Base-by-base conservation (phyloP, 352 stramenopile genomes). In the Globisporangium rhizosaccharum region DNA sequence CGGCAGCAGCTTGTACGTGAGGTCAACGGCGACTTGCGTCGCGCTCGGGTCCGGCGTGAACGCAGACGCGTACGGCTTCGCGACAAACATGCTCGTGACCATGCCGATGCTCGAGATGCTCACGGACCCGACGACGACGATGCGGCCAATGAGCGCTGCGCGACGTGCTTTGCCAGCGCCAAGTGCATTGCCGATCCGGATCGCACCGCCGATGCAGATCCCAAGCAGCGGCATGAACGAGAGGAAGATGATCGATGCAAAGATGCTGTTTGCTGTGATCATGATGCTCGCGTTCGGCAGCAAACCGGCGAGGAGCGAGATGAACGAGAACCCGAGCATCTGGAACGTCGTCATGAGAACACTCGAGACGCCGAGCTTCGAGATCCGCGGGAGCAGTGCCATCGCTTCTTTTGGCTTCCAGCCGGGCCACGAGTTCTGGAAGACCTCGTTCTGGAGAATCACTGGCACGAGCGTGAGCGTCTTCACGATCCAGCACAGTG, bases 251-350 rank as follows among this genome's bases (percentile, higher is more conserved):
- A 73, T 52, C 20, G 61, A 66, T 37, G 65, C 60, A 50, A 73
- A 73, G 59, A 73, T 75, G 51, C 65, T 59, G 50, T 75, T 73
- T 3, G 71, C 69, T 2, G 63, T 59, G 63, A 79, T 76, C 44
- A 64, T 58, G 45, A 66, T 44, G 42, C 59, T 61, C 14, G 67
- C 59, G 50, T 79, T 72, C 36, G 71, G 71, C 17, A 76, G 37
- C 17, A 72, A 41, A 4, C 71, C 71, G 7, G 61, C 56, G 28
- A 71, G 56, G 26, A 71, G 47, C 30, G 62, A 58, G 33, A 71
- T 63, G 7, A 51, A 51, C 12, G 37, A 28, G 36, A 59, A 63
- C 3, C 63, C 61, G 26, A 63, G 8, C 54, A 73, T 68, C 42
- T 67, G 53, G 25, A 57, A 72, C 48, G 45, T 47, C 20, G 66